Base-by-base conservation (phyloP, 257 asterid genomes). In the Eustoma russellianum region DNA sequence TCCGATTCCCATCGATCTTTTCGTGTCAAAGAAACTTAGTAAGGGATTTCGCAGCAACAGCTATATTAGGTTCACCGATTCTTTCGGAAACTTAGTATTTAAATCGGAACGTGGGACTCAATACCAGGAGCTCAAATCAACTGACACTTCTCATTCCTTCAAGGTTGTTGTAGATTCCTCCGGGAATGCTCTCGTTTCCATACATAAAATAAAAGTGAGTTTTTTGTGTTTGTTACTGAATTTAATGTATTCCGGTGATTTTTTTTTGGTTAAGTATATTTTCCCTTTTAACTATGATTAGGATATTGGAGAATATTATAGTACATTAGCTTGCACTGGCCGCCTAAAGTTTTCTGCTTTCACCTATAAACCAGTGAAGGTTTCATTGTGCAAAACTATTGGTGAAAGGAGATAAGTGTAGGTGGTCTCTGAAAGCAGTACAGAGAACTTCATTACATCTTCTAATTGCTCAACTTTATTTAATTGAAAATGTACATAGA, bases 1-100 rank as follows among this genome's bases (percentile, higher is more conserved):
- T 59, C 70, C 53, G 57, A 78, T 91, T 62, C 94, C 98, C 3
- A 56, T 75, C 50, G 98, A 91, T 83, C 85, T 82, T 40, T 87
- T 87, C 40, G 82, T 91, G 17, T 69, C 83, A 30, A 91, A 91
- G 85, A 79, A 82, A 16, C 68, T 49, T 8, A 59, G 66, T 40
- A 51, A 66, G 33, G 56, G 59, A 7, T 48, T 75, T 13, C 71
- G 79, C 67, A 47, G 18, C 34, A 55, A 55, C 48, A 83, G 91
- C 13, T 62, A 61, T 48, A 59, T 87, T 19, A 56, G 62, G 53
- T 87, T 87, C 49, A 67, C 78, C 1, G 94, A 87, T 74, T 77
- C 95, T 12, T 52, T 63, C n/a, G 80, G 83, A 24, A 72, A 84
- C 68, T 72, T 74, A 68, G 72, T 74, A 10, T 91, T 78, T 74